Percentiles rank a stretch among this genome's conserved stretches.
Conservation (phyloP, 2,329 filamentous ascomycete genomes). For the Cytospora mali region DNA sequence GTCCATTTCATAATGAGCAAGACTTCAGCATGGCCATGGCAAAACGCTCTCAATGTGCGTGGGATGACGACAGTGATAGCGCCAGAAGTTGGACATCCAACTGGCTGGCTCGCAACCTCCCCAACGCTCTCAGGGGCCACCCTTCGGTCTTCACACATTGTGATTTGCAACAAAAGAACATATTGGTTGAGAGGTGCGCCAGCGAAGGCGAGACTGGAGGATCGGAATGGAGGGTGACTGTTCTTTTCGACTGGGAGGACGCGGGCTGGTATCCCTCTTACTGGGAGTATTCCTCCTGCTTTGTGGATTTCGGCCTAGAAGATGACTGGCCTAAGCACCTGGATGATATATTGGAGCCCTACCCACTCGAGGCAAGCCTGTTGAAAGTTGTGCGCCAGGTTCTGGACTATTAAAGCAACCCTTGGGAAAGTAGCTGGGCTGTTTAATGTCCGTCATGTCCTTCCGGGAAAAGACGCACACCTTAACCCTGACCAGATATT, state of each 20-base stretch:
- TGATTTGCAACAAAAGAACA: neutral
- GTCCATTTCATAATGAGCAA: constrained; percentile 10
- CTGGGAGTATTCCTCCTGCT: constrained; percentile 16
- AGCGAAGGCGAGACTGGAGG: neutral
- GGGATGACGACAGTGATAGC: constrained; percentile 11
- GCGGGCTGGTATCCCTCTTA: constrained; percentile 22
- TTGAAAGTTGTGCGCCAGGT: constrained; percentile 25
- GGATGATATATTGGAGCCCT: constrained; percentile 23
- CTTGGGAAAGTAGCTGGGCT: too few species aligned
- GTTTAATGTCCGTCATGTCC: too few species aligned
- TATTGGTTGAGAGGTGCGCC: neutral
- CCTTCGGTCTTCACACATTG: neutral
- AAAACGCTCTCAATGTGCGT: neutral
- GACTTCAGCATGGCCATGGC: constrained; percentile 16
- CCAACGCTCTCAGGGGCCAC: neutral
- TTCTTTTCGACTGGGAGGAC: constrained; percentile 20
- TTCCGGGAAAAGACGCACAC: too few species aligned
- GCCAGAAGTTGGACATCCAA: neutral
- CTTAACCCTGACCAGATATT: too few species aligned
- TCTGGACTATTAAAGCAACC: constrained; percentile 24
- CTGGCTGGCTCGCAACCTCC: neutral
- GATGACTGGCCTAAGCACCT: constrained; percentile 28
- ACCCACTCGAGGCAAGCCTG: constrained; percentile 15
- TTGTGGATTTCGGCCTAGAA: constrained; percentile 19
- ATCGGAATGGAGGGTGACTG: constrained; percentile 9